Evolutionary conservation across 2,329 filamentous ascomycete genomes (phyloP), one percentile per base, ranked within the genome.

Genomic region (Fusarium robinianum): DNA sequence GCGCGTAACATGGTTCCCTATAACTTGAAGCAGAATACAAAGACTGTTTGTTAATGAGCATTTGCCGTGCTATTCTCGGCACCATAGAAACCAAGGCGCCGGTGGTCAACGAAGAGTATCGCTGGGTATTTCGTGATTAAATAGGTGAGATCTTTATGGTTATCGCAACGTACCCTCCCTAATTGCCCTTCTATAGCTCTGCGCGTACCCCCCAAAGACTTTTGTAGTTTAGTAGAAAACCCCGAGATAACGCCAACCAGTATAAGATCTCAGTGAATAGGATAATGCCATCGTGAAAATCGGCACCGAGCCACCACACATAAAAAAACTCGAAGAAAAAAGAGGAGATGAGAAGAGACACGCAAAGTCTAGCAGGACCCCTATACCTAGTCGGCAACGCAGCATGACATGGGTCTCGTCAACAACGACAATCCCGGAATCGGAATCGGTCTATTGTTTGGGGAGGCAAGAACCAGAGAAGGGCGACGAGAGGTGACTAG

Each of bases 221-320:
- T 61, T 61, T 62, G 53, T 53, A 46, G 46, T 61, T 51, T 48
- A 48, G 41, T 38, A 48, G 44, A 51, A 56, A 53, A 39, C 31
- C 40, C 50, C 52, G 54, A 54, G 51, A 48, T 49, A 62, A 62
- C 59, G 57, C 58, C 57, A 61, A 54, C 47, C 46, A 49, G 49
- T 59, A 41, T 56, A 53, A 43, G 31, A 60, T 49, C 11, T 61
- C 49, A 41, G 45, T 41, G 40, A 34, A 45, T 37, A 53, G 49
- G 46, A 48, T 42, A 55, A 41, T 44, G 45, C 19, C 40, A 29
- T 39, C 16, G 38, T 40, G 34, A 42, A 46, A 40, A 30, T 27
- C 30, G 27, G 46, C 45, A 41, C 29, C 41, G 38, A 42, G 27
- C 48, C 51, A 49, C 41, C 32, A 47, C 50, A 33, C 22, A 33